Conservation (phyloP, 2,329 filamentous ascomycete species). For the Mycosphaerella sp. region DNA sequence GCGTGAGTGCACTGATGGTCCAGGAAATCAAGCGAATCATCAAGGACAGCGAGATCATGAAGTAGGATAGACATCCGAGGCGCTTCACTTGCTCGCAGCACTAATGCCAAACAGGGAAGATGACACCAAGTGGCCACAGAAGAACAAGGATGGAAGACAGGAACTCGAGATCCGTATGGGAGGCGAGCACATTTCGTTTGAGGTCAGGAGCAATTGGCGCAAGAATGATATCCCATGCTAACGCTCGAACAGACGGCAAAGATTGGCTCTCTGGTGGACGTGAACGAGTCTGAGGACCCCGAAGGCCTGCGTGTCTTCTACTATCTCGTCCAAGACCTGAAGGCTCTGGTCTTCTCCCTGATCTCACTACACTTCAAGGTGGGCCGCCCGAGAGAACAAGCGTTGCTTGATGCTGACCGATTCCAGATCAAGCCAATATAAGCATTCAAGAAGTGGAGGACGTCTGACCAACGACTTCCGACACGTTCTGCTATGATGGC, state of each 20-base stretch:
- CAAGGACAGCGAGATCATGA: conserved; percentile 94
- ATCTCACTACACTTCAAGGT: conserved; percentile 97
- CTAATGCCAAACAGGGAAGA: conserved; percentile 63
- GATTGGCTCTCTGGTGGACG: conserved; percentile 93
- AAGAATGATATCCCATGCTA: background rate
- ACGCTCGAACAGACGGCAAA: conserved; percentile 69
- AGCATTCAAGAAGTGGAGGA: background rate
- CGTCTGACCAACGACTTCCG: background rate
- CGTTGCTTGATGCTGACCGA: background rate
- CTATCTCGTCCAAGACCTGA: conserved; percentile 95
- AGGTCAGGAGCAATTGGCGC: conserved; percentile 51
- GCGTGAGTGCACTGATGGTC: conserved; percentile 82
- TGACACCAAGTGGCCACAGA: conserved; percentile 96
- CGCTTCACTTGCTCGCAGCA: background rate
- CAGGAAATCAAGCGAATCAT: conserved; percentile 96
- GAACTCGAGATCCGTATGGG: conserved; percentile 92
- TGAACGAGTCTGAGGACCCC: conserved; percentile 91
- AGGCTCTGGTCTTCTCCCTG: conserved; percentile 91
- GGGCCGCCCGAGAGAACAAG: conserved; percentile 9
- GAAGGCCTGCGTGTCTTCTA: conserved; percentile 97
- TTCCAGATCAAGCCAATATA: conserved; percentile 33
- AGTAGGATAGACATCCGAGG: conserved; percentile 50
- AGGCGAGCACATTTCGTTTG: conserved; percentile 95
- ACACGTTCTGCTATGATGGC: background rate
- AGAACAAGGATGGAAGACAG: conserved; percentile 97